Evolutionary conservation across 495 filamentous ascomycete genomes (phyloP), one percentile per base, ranked within the genome.

Genomic region (Penicillium egyptiacum): DNA sequence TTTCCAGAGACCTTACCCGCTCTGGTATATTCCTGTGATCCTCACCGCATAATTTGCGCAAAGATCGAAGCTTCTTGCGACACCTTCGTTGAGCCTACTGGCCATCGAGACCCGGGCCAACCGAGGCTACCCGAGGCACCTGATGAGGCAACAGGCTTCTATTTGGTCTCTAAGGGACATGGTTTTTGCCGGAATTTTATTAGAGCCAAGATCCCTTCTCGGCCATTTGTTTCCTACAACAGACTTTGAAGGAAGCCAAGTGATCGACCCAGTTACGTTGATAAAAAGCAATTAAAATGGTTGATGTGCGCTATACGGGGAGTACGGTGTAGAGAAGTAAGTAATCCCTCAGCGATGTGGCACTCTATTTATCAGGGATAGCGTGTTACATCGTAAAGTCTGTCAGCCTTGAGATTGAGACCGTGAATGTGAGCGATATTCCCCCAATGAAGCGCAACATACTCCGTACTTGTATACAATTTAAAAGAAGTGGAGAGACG

Each of bases 101-200:
- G n/a, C 7, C 4, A 35, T 35, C 12, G n/a, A 23, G 30, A 4
- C 30, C 45, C 39, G 53, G 10, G 19, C 56, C 26, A 43, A 56
- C 57, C 65, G 62, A 62, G 55, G 50, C 50, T 60, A 65, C 35
- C 54, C 62, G 62, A 26, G 4, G 3, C 19, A 17, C 22, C 33
- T 59, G 41, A 58, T 59, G 62, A 50, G 37, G 17, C 19, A 20
- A 44, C 16, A 19, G 16, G 3, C 28, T 14, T 35, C 28, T 35
- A 23, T 49, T 41, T 33, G 50, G 59, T 53, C 52, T 53, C 58
- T 55, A 52, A 50, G 22, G 31, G 55, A 31, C 25, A 61, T 58
- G 51, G 26, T 25, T 33, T 64, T 26, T 56, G 62, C 59, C 39
- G 28, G 31, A 25, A 17, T 35, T 50, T 7, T 33, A 19, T 7